phyloP scores from a whole-genome alignment of 1,139 yeast genomes.

The Kodamaea plutei region DNA sequence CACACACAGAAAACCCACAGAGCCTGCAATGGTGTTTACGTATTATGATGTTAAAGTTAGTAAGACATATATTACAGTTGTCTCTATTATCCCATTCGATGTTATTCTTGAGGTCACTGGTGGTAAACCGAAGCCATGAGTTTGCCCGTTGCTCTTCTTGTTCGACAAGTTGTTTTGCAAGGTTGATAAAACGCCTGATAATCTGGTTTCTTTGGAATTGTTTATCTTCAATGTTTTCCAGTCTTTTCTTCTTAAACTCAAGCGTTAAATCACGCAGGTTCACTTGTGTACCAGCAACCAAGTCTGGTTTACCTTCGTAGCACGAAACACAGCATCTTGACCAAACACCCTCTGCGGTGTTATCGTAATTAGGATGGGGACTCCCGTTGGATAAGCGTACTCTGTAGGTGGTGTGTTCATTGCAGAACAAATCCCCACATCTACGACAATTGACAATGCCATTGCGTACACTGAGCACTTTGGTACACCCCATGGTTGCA shows the following conservation, averaged over 20 bases:
- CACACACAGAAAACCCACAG: slow-evolving; percentile 84
- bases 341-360: slow-evolving; percentile 52
- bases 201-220: slow-evolving; percentile 53
- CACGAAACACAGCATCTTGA: slow-evolving; percentile 66
- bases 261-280: slow-evolving; percentile 41
- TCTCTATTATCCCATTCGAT: slow-evolving; percentile 57
- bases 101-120: slow-evolving; percentile 1
- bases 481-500: slow-evolving; percentile 32
- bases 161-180: slow-evolving; percentile 24
- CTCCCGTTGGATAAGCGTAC: slow-evolving; percentile 39
- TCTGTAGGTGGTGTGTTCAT: slow-evolving; percentile 56
- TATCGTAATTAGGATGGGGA: slow-evolving; percentile 26
- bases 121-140: slow-evolving; percentile 10
- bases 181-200: slow-evolving; percentile 58
- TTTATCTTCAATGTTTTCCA: slow-evolving; percentile 33
- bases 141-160: slow-evolving; percentile 15
- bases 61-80: slow-evolving; percentile 63
- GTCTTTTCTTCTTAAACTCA: slow-evolving; percentile 41
- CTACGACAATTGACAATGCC: slow-evolving; percentile 60
- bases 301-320: slow-evolving; percentile 53
- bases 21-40: slow-evolving; percentile 86
- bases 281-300: slow-evolving; percentile 39
- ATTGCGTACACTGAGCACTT: slow-evolving; percentile 39
- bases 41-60: slow-evolving; percentile 51
- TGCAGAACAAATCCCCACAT: slow-evolving; percentile 74